Evolutionary conservation across 1,284 basidiomycete genomes (phyloP).

Genomic region (Apiotrichum akiyoshidainum): DNA sequence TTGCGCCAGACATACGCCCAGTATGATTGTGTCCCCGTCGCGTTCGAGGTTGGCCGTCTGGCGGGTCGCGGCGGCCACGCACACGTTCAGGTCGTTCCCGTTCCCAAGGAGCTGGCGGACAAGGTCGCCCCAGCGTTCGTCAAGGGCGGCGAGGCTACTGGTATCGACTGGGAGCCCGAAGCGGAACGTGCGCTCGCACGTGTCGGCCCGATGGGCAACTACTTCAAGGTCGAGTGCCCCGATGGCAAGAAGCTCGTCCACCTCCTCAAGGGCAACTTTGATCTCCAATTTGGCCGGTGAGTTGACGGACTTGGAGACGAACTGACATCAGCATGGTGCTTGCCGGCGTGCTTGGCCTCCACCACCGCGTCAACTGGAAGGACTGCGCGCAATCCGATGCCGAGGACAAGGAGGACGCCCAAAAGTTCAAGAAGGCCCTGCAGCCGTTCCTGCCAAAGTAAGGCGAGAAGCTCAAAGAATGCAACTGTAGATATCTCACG

Average conservation of each 20-base stretch:
- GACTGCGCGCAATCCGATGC: conserved; percentile 72
- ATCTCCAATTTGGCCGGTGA: conserved; percentile 87
- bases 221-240: conserved; percentile 86
- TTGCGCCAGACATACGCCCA: conserved; percentile 69
- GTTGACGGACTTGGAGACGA: conserved; percentile 40
- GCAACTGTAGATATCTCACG: background rate
- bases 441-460: conserved; percentile 57
- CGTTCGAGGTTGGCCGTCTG: conserved; percentile 83
- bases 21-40: conserved; percentile 65
- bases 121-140: conserved; percentile 69
- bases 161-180: conserved; percentile 64
- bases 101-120: conserved; percentile 63
- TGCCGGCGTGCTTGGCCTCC: conserved; percentile 66
- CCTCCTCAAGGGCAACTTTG: conserved; percentile 76
- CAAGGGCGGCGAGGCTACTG: conserved; percentile 61
- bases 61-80: conserved; percentile 86
- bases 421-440: conserved; percentile 77
- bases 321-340: conserved; percentile 64
- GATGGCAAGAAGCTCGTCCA: conserved; percentile 81
- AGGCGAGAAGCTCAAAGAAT: background rate
- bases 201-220: conserved; percentile 59
- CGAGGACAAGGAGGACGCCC: conserved; percentile 75
- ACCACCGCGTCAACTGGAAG: conserved; percentile 85
- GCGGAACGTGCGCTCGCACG: conserved; percentile 61
- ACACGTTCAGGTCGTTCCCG: conserved; percentile 80